Percentiles rank a stretch among this genome's conserved stretches.
phyloP scores from a whole-genome alignment of 2,329 filamentous ascomycete species.

The Aspergillus terreus region DNA sequence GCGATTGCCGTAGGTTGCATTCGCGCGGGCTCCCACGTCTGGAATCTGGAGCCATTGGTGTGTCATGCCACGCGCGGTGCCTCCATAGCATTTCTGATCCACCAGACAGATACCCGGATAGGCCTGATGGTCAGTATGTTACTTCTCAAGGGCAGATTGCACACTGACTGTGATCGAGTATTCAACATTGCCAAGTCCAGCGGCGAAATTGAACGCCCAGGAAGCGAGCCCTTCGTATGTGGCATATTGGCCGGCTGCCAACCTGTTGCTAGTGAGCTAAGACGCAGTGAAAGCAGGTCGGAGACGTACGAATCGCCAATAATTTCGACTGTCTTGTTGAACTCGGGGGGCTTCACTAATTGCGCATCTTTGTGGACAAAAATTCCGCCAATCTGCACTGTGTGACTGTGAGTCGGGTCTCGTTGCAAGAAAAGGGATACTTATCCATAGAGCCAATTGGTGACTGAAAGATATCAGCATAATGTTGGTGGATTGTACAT shows the following conservation, averaged over 20 bases:
- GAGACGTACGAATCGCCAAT: constrained; percentile 40
- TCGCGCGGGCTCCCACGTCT: not conserved
- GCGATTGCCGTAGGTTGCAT: constrained; percentile 31
- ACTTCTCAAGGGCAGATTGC: not conserved
- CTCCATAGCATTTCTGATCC: constrained; percentile 56
- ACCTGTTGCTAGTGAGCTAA: constrained; percentile 43
- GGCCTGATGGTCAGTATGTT: constrained; percentile 14
- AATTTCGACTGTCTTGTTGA: constrained; percentile 39
- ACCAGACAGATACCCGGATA: constrained; percentile 57
- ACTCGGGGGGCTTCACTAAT: constrained; percentile 43
- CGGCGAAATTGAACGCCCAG: constrained; percentile 54
- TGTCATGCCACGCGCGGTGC: constrained; percentile 46
- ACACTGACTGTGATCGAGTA: constrained; percentile 48
- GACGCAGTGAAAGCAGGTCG: constrained; percentile 16
- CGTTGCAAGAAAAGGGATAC: constrained; percentile 8
- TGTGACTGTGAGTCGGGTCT: constrained; percentile 17
- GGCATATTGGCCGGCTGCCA: constrained; percentile 55
- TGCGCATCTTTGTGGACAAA: constrained; percentile 45
- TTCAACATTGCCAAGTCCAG: constrained; percentile 57
- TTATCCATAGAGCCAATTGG: constrained; percentile 58
- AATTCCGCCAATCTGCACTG: constrained; percentile 54
- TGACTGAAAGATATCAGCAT: constrained; percentile 37
- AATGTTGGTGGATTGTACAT: not conserved
- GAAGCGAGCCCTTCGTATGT: constrained; percentile 57
- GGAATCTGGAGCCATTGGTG: not conserved